Evolutionary conservation across 352 stramenopile species (phyloP).

Genomic region (Phytophthora capsici): DNA sequence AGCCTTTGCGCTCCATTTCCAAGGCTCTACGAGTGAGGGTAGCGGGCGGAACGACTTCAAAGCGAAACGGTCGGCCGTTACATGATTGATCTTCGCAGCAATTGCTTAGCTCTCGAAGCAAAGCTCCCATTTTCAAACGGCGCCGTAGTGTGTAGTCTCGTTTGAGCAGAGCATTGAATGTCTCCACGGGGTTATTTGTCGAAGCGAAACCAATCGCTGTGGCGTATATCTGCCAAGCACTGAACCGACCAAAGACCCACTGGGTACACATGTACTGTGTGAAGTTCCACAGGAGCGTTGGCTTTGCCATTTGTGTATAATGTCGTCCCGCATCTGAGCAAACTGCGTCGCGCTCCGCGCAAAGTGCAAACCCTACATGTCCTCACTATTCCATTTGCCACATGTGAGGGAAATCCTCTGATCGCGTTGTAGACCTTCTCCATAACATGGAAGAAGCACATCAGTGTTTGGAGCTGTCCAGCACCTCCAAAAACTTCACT

Average conservation of each 20-base stretch:
- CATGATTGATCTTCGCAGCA: constrained; percentile 1
- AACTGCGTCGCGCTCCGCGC: constrained; percentile 4
- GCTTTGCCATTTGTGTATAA: too few relatives aligned
- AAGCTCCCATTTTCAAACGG: constrained; percentile 11
- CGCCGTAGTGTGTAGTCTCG: constrained; percentile 16
- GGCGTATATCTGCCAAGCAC: constrained; percentile 21
- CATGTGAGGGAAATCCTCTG: constrained; percentile 2
- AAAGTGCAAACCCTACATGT: constrained; percentile 37
- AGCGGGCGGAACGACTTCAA: neutral
- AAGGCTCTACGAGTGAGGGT: neutral
- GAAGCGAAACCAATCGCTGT: constrained; percentile 8
- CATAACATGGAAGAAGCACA: constrained; percentile 32
- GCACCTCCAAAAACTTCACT: neutral
- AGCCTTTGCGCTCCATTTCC: too few relatives aligned
- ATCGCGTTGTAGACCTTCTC: constrained; percentile 18
- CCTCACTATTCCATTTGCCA: neutral
- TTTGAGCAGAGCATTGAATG: constrained; percentile 33
- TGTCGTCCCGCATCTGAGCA: neutral
- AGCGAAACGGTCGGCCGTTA: neutral
- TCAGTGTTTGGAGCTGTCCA: neutral
- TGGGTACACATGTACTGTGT: constrained; percentile 3
- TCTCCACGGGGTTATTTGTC: constrained; percentile 28
- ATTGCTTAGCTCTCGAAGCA: neutral
- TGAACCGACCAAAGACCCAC: constrained; percentile 13
- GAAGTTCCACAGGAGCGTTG: too few relatives aligned